Base-by-base conservation (phyloP, 768 basidiomycete species). In the Mycena rosella region DNA sequence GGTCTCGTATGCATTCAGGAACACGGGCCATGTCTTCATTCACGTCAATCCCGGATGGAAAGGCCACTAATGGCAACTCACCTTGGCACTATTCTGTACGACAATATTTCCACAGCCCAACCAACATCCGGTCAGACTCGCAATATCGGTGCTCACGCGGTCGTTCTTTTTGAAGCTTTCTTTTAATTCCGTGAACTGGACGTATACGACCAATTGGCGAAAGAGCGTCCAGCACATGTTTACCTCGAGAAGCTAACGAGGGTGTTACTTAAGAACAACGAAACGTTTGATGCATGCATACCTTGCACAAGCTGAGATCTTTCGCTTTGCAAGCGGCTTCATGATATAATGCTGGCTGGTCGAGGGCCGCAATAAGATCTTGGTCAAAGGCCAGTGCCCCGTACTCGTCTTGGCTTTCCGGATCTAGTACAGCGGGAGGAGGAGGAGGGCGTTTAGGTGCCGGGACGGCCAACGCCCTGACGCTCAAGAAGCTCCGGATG, bases 351-450 rank as follows among this genome's bases (percentile, higher is more conserved):
- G n/a, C 9, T 5, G 58, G 63, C n/a, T 75, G 42, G 9, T 71
- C 62, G 6, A 73, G 72, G 2, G 65, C 76, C 17, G 75, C 78
- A 13, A 78, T 67, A 81, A 89, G 81, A 60, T 91, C 88, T 52
- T 91, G 78, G 66, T 88, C 86, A 44, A 90, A 73, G 48, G 81
- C 80, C 26, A 75, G 59, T 27, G 69, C 69, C 18, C 85, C 88
- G 69, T 89, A 95, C 58, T 91, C 89, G 62, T 95, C 93, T 73
- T 96, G 93, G 69, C 91, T 94, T 67, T 95, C 94, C 72, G 88
- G 87, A 20, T 74, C 75, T 10, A 70, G 68, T 18, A 49, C 67
- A 38, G 74, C 74, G 34, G 67, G 51, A 60, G 62, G 68, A n/a
- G 76, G 67, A 5, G 74, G 65, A 8, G 78, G 78, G 1, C 78